These are phyloP conservation scores for Cucurbita pepo DNA, from an alignment of 306 rosid genomes.

Conservation along the genomic window DNA sequence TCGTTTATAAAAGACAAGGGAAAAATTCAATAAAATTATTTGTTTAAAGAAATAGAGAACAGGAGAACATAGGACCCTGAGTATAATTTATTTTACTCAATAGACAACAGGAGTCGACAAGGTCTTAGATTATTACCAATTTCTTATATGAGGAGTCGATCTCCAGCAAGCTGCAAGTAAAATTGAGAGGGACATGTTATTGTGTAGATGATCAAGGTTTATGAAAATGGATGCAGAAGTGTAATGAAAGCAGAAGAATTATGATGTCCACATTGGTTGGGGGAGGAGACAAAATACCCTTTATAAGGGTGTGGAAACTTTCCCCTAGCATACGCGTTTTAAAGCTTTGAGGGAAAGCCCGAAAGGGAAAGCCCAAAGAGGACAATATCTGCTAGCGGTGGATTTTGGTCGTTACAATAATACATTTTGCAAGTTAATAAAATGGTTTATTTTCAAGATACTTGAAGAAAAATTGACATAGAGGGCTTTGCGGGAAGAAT, in stretches of 20 bases:
- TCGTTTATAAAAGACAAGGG: neutral
- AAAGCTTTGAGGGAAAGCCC: too few relatives aligned
- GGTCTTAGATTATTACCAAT: constrained; percentile 15
- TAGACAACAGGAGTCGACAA: neutral
- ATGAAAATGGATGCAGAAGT: neutral
- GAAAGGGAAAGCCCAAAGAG: too few relatives aligned
- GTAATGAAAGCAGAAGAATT: neutral
- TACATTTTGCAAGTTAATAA: neutral
- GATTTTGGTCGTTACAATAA: neutral
- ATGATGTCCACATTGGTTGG: too few relatives aligned
- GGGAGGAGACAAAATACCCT: too few relatives aligned
- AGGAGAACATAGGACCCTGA: neutral
- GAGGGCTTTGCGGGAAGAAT: neutral
- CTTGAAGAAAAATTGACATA: neutral
- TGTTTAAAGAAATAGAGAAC: neutral
- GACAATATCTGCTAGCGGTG: too few relatives aligned
- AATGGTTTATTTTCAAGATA: neutral
- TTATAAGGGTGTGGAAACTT: too few relatives aligned
- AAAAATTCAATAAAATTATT: neutral
- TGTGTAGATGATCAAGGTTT: neutral
- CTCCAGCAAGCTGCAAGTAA: constrained; percentile 30
- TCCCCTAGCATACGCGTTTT: too few relatives aligned
- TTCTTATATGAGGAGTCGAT: constrained; percentile 15
- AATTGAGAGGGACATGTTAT: neutral
- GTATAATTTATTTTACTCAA: neutral